These are phyloP conservation scores for Flaveria brownii DNA, from an alignment of 129 eudicot genomes.

Conservation along the genomic window DNA sequence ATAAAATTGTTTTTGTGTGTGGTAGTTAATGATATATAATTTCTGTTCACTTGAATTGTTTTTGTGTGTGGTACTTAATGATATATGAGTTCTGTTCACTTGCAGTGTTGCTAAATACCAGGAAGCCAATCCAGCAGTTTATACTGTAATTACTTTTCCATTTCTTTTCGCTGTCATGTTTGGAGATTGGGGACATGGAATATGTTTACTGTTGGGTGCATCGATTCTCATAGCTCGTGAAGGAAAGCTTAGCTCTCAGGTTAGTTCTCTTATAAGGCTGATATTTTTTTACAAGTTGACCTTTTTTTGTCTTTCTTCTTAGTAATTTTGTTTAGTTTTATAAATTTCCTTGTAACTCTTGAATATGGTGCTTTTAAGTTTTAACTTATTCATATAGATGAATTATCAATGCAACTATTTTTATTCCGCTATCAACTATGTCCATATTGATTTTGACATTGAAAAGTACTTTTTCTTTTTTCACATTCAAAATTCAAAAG, in stretches of 20 bases:
- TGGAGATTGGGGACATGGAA: constrained; percentile 99
- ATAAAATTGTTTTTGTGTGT: constrained; percentile 13
- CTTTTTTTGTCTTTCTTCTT: not conserved
- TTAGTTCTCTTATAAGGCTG: constrained; percentile 24
- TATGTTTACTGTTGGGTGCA: constrained; percentile 84
- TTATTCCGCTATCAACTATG: not conserved
- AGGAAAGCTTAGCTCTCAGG: constrained; percentile 83
- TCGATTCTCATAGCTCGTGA: constrained; percentile 80
- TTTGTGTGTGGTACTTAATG: constrained; percentile 20
- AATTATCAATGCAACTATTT: not conserved
- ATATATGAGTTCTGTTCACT: not conserved
- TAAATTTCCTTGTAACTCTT: not conserved
- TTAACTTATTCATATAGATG: not conserved
- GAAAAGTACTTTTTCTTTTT: not conserved
- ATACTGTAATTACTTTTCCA: constrained; percentile 88
- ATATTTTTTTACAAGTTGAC: constrained; percentile 1
- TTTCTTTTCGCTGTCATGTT: constrained; percentile 99
- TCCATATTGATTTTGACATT: constrained; percentile 2
- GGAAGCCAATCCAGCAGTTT: constrained; percentile 98
- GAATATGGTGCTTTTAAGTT: constrained; percentile 17
- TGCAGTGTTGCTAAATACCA: constrained; percentile 94
- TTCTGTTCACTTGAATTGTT: not conserved
- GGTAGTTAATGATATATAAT: constrained; percentile 4
- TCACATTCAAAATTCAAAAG: not conserved
- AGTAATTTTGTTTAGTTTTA: not conserved